phyloP scores from a whole-genome alignment of 2,329 filamentous ascomycete species.

The Mariannaea elegans region DNA sequence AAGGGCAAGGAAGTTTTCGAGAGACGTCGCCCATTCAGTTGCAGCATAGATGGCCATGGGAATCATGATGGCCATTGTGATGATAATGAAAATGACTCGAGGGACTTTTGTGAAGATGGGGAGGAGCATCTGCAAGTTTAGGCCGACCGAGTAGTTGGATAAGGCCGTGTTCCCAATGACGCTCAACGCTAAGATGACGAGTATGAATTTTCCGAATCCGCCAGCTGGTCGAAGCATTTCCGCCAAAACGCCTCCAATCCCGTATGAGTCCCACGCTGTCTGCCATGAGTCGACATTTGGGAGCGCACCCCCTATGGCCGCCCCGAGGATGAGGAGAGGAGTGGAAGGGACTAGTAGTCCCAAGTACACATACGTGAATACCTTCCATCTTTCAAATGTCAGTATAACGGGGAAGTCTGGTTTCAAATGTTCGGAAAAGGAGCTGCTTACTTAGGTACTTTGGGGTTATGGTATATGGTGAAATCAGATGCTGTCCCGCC shows the following conservation, averaged over 20 bases:
- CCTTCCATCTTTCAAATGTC: constrained; percentile 40
- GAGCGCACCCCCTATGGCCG: constrained; percentile 48
- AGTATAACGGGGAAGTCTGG: constrained; percentile 41
- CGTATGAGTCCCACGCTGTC: constrained; percentile 39
- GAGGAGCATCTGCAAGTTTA: constrained; percentile 54
- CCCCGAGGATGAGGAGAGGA: constrained; percentile 51
- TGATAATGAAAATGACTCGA: constrained; percentile 52
- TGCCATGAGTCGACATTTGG: constrained; percentile 44
- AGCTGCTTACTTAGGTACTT: constrained; percentile 31
- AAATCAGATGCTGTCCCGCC: constrained; percentile 66
- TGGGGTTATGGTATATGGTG: constrained; percentile 58
- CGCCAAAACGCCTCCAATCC: constrained; percentile 43
- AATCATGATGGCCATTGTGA: constrained; percentile 52
- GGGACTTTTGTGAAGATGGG: constrained; percentile 52
- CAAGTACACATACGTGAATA: constrained; percentile 52
- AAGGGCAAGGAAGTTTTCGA: constrained; percentile 55
- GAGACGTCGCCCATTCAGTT: constrained; percentile 50
- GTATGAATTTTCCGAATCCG: constrained; percentile 48
- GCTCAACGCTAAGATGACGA: constrained; percentile 44
- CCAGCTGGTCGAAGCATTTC: constrained; percentile 45
- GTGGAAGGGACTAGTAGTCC: constrained; percentile 54
- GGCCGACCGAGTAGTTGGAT: constrained; percentile 51
- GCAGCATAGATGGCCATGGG: constrained; percentile 54
- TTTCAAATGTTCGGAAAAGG: neutral
- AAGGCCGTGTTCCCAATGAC: constrained; percentile 50